These are phyloP conservation scores for Suillus placidus DNA, from an alignment of 768 basidiomycete genomes.

Conservation along the genomic window DNA sequence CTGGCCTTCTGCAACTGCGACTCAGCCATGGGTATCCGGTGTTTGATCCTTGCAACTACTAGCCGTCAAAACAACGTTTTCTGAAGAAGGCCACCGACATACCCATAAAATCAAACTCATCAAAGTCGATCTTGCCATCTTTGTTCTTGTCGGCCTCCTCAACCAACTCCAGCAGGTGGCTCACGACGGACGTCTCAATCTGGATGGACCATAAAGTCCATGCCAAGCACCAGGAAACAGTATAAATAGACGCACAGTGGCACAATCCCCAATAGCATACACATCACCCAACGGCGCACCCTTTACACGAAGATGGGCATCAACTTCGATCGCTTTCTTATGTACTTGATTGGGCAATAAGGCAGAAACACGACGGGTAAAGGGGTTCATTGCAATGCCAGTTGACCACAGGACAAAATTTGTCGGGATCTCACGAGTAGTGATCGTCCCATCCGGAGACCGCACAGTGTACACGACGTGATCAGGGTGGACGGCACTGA, in stretches of 20 bases:
- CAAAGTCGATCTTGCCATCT: slow-evolving; percentile 85
- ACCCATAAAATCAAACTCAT: slow-evolving; percentile 92
- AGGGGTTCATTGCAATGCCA: slow-evolving; percentile 95
- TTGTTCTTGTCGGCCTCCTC: slow-evolving; percentile 87
- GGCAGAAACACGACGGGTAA: slow-evolving; percentile 76
- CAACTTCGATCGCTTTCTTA: slow-evolving; percentile 87
- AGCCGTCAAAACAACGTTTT: background rate
- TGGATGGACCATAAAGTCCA: slow-evolving; percentile 30
- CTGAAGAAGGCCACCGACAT: slow-evolving; percentile 21
- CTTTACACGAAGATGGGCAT: slow-evolving; percentile 88
- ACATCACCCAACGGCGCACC: slow-evolving; percentile 87
- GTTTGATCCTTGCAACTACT: slow-evolving; percentile 70
- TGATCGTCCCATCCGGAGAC: slow-evolving; percentile 60
- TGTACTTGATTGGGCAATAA: slow-evolving; percentile 63
- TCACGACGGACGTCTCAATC: slow-evolving; percentile 89
- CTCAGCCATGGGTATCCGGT: slow-evolving; percentile 86
- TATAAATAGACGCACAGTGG: slow-evolving; percentile 61
- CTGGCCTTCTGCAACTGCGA: slow-evolving; percentile 68
- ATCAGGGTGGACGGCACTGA: slow-evolving; percentile 66
- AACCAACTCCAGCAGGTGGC: slow-evolving; percentile 86
- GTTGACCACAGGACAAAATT: slow-evolving; percentile 98
- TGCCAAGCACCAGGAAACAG: background rate
- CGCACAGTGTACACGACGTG: slow-evolving; percentile 76
- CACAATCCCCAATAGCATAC: slow-evolving; percentile 94
- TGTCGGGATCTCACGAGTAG: slow-evolving; percentile 65